A percentile compares a stretch with the other conserved stretches of the same genome.
Evolutionary conservation across 306 rosid species (phyloP).

Genomic region (Lablab purpureus): DNA sequence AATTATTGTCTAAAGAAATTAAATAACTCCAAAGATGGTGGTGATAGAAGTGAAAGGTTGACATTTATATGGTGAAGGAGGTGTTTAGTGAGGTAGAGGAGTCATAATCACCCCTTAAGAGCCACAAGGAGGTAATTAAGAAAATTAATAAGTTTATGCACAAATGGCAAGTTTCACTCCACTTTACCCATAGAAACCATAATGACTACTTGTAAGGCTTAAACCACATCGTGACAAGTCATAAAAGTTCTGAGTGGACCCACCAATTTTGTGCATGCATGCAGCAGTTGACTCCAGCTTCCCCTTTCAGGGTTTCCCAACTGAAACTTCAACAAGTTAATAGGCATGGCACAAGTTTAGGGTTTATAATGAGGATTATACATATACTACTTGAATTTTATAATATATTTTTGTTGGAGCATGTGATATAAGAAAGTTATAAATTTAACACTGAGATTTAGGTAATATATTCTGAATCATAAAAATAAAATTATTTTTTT

Average conservation of each 20-base stretch:
- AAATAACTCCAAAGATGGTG: background rate
- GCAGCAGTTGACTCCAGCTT: background rate
- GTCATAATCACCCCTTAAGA: slow-evolving; percentile 22
- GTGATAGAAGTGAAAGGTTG: background rate
- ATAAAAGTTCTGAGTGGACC: slow-evolving; percentile 43
- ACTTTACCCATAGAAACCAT: slow-evolving; percentile 8
- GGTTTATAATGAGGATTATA: no score
- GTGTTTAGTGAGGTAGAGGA: background rate
- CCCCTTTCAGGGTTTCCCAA: no score
- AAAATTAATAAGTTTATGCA: background rate
- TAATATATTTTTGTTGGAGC: no score
- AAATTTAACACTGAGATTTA: no score
- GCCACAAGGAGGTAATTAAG: slow-evolving; percentile 33
- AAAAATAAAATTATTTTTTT: no score
- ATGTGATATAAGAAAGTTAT: no score
- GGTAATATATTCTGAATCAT: no score
- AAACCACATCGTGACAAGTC: no score
- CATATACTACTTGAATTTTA: no score
- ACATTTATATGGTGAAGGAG: slow-evolving; percentile 1
- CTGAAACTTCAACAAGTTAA: no score
- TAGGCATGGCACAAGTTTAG: no score
- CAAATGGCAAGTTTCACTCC: background rate
- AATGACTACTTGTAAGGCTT: no score
- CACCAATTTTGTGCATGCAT: slow-evolving; percentile 40
- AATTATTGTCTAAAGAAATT: slow-evolving; percentile 1